Evolutionary conservation across 2,329 filamentous ascomycete genomes (phyloP), one percentile per base, ranked within the genome.

Genomic region (Pyrenochaeta sp.): DNA sequence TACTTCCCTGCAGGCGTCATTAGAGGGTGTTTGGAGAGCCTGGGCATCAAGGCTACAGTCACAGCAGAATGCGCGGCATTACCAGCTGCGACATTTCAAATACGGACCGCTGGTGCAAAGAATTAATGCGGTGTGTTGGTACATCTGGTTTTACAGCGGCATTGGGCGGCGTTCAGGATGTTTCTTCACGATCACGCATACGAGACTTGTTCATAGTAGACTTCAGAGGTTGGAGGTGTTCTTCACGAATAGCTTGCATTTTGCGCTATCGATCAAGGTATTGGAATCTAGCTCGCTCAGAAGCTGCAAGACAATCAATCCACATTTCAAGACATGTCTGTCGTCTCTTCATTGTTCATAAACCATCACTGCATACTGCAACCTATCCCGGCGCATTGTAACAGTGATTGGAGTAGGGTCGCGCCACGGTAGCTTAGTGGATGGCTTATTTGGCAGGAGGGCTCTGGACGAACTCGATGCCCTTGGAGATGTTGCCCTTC

Each of bases 1-100:
- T 96, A 90, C 83, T 96, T 97, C 65, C 94, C 94, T 6, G 96
- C 92, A 60, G 94, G 94, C 32, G 81, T 99, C 35, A 89, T 99
- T 48, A 82, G 93, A 44, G 94, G 94, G 20, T 91, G 90, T n/a
- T 76, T 99, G 35, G 87, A 91, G n/a, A 91, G 88, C 36, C 78
- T 99, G 77, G 94, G 93, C 5, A 91, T 97, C 60, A 87, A 86
- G 60, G 92, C 92, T 7, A 95, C 87, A 1, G 93, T 99, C 1
- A 89, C 96, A 60, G 94, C 91, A 4, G 94, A 96, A 74, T 89
- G 88, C 41, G 87, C 80, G 42, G 93, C 96, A 68, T 78, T 99
- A 41, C 94, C 94, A 0, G 83, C 83, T 5, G 94, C 93, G 23
- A 90, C 92, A 1, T 99, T 99, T 71, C 94, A 99, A 75, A 96